Base-by-base conservation (phyloP, 441 rosid species). In the Melastoma candidum region DNA sequence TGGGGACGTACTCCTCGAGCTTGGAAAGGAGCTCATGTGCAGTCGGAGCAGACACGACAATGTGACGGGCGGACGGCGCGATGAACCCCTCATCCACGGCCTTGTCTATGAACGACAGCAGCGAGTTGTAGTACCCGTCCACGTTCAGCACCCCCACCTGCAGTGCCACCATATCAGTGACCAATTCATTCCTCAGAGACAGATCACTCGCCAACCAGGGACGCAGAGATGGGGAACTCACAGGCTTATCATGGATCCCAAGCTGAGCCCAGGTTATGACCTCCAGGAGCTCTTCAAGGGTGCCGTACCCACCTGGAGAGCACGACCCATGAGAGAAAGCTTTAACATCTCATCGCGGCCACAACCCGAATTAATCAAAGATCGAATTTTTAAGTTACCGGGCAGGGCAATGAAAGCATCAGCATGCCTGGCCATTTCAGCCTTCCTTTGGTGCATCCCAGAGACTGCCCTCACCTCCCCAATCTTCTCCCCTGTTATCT, bases 41-140 rank as follows among this genome's bases (percentile, higher is more conserved):
- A 44, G 81, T 78, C 24, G 71, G 74, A 61, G 90, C 94, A 12
- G 98, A 85, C 26, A 88, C 87, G 47, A 92, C 81, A 56, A 92
- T 92, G 64, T 81, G 74, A 4, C 94, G 95, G 49, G 95, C 94
- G 26, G 89, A 75, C 47, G 95, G 78, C 3, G 87, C 66, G 51
- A 87, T 65, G 76, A 92, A 88, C 0, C 98, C 96, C 74, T 92
- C 98, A 24, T 87, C 98, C 1, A 92, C 97, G 0, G 98, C 96
- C 60, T 87, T 85, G 72, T 85, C 96, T 61, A 88, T 82, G 84
- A 92, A 92, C 5, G 84, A 71, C 49, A 92, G 59, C 3, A 92
- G 74, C 10, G 92, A 80, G 65, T 92, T 80, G 75, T 92, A 92
- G 71, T 82, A 88, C 2, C 98, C 97, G 68, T 88, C 97, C 17